Evolutionary conservation across 2,329 filamentous ascomycete genomes (phyloP), one percentile per base, ranked within the genome.

Genomic region (Scytalidium lignicola): DNA sequence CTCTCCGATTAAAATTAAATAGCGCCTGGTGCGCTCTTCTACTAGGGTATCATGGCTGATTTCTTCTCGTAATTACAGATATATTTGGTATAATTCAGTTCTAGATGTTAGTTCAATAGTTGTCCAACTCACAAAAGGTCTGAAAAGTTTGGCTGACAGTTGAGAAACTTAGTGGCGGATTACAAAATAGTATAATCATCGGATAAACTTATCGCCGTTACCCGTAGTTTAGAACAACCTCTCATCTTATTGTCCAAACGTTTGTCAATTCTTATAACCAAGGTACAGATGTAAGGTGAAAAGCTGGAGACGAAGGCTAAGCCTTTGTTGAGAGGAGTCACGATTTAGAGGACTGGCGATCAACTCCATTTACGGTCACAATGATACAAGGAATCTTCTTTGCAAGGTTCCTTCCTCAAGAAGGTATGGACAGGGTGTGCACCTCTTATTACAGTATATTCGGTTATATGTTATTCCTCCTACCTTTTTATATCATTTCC

Each of bases 341-440:
- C 10, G 5, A 5, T 26, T 26, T 10, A 10, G 32, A 5, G 32
- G 32, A 37, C n/a, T 17, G 32, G 10, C 32, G 32, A 37, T 37
- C 15, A 9, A 5, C 23, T 26, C 21, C 15, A n/a, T n/a, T n/a
- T n/a, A n/a, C n/a, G n/a, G n/a, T n/a, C 55, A 67, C 59, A 59
- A 84, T 85, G 79, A 86, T 87, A 47, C 79, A 83, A 62, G 82
- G 80, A 57, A 86, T 87, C 50, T 86, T 86, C 60, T 86, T 85
- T 64, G 82, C 83, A 44, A 74, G 82, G 43, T 87, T 87, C 67
- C 77, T 86, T 54, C 79, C 82, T 15, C 73, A 82, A 59, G 75
- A 84, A 73, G 83, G 82, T 82, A 65, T 56, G 58, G 45, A 41
- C 17, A 45, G 20, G n/a, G n/a, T n/a, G n/a, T n/a, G n/a, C n/a